phyloP scores from a whole-genome alignment of 2,329 filamentous ascomycete genomes.

The Ceratocystis destructans region DNA sequence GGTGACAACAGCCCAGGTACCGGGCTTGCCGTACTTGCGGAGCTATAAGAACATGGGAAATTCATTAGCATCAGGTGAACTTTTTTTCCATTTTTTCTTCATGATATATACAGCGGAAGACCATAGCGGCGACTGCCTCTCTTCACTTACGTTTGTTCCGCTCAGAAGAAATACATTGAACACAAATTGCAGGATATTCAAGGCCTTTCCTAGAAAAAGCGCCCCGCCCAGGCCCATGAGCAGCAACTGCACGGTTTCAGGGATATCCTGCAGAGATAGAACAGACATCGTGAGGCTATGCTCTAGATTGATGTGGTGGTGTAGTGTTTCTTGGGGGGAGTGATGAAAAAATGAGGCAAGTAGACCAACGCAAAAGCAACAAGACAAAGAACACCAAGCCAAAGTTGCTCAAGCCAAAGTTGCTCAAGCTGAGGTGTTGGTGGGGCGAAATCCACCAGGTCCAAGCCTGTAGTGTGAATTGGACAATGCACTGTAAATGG shows the following conservation, averaged over 20 bases:
- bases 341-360: not conserved
- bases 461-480: not conserved
- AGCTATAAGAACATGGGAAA: slow-evolving; percentile 41
- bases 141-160: slow-evolving; percentile 42
- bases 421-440: slow-evolving; percentile 4
- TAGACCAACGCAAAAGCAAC: not conserved
- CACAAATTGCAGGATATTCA: slow-evolving; percentile 48
- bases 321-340: not conserved
- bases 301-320: not conserved
- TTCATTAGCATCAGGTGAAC: not conserved
- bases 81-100: too few relatives aligned
- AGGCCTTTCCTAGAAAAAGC: slow-evolving; percentile 40
- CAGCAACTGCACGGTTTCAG: slow-evolving; percentile 32
- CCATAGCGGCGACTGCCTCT: not conserved
- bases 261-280: slow-evolving; percentile 24
- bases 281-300: not conserved
- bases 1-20: slow-evolving; percentile 87
- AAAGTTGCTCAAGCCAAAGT: not conserved
- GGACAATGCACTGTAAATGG: not conserved
- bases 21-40: slow-evolving; percentile 76
- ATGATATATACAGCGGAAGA: not conserved
- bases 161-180: slow-evolving; percentile 55
- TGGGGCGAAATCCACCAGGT: slow-evolving; percentile 7
- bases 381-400: not conserved
- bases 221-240: slow-evolving; percentile 45